Percentiles rank a stretch among this genome's conserved stretches.
Evolutionary conservation across 805 yeast genomes (phyloP).

Genomic region (Monosporozyma servazzii): DNA sequence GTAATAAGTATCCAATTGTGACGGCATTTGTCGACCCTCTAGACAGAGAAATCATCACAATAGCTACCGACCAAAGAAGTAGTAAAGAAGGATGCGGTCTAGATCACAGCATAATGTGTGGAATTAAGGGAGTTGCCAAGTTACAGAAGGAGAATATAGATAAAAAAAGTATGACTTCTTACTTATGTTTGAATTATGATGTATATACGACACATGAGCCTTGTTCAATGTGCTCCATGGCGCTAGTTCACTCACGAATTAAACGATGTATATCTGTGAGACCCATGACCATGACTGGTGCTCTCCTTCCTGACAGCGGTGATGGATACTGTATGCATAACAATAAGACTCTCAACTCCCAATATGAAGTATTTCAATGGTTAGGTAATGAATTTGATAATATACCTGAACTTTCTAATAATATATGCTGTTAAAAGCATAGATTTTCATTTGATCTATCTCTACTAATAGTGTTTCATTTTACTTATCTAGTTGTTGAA

Average conservation of each 20-base stretch:
- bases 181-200: constrained; percentile 67
- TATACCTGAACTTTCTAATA: constrained; percentile 17
- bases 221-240: constrained; percentile 95
- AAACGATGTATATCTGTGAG: constrained; percentile 54
- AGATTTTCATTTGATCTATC: background rate
- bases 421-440: constrained; percentile 19
- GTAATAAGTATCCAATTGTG: constrained; percentile 37
- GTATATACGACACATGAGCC: constrained; percentile 93
- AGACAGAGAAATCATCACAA: constrained; percentile 31
- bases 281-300: constrained; percentile 43
- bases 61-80: constrained; percentile 35
- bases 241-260: constrained; percentile 82
- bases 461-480: background rate
- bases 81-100: constrained; percentile 37
- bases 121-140: constrained; percentile 56
- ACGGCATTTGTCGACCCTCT: constrained; percentile 58
- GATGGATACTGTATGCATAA: constrained; percentile 67
- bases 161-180: constrained; percentile 25
- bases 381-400: constrained; percentile 31
- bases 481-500: background rate
- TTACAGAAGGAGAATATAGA: constrained; percentile 31
- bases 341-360: constrained; percentile 73
- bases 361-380: constrained; percentile 77
- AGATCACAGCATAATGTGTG: constrained; percentile 67
- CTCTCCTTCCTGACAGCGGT: constrained; percentile 47